A percentile compares a stretch with the other conserved stretches of the same genome.
These are phyloP conservation scores for Globisporangium paroecandrum DNA, from an alignment of 352 stramenopile genomes.

Conservation along the genomic window DNA sequence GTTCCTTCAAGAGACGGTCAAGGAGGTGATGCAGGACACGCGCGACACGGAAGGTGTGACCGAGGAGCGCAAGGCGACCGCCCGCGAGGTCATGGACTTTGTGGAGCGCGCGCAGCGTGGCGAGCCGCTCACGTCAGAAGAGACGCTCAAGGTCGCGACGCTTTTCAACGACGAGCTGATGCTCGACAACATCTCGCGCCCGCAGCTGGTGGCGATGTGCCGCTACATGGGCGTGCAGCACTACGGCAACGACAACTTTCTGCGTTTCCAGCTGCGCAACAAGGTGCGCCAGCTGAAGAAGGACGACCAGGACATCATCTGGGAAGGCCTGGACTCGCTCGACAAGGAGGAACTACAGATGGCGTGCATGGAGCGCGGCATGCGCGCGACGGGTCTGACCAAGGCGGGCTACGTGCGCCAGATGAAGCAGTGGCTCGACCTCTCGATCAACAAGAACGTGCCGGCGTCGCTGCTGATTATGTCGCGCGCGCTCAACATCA, in stretches of 20 bases:
- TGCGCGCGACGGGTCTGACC: slow-evolving; percentile 95
- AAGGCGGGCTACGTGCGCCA: slow-evolving; percentile 95
- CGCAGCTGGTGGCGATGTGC: slow-evolving; percentile 97
- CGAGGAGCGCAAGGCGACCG: slow-evolving; percentile 72
- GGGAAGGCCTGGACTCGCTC: slow-evolving; percentile 96
- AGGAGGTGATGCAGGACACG: slow-evolving; percentile 83
- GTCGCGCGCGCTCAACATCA: slow-evolving; percentile 97
- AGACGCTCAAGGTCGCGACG: slow-evolving; percentile 88
- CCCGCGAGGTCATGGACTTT: slow-evolving; percentile 83
- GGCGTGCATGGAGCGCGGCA: slow-evolving; percentile 96
- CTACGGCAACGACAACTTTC: slow-evolving; percentile 96
- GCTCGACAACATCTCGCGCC: slow-evolving; percentile 96
- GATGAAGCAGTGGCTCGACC: slow-evolving; percentile 97
- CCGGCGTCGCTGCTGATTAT: slow-evolving; percentile 98
- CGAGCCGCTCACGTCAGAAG: slow-evolving; percentile 67
- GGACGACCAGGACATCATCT: slow-evolving; percentile 98
- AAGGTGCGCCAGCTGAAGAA: slow-evolving; percentile 94
- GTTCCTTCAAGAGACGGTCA: slow-evolving; percentile 98
- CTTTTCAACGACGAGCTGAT: slow-evolving; percentile 98
- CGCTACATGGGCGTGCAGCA: slow-evolving; percentile 96
- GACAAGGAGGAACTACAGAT: slow-evolving; percentile 97
- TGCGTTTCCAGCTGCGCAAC: slow-evolving; percentile 94
- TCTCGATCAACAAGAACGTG: slow-evolving; percentile 98
- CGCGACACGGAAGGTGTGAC: slow-evolving; percentile 75
- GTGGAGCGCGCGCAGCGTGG: slow-evolving; percentile 78